A percentile compares a stretch with the other conserved stretches of the same genome.
These are phyloP conservation scores for Sarocladiaceae sp. DNA, from an alignment of 2,329 filamentous ascomycete species.

Conservation along the genomic window DNA sequence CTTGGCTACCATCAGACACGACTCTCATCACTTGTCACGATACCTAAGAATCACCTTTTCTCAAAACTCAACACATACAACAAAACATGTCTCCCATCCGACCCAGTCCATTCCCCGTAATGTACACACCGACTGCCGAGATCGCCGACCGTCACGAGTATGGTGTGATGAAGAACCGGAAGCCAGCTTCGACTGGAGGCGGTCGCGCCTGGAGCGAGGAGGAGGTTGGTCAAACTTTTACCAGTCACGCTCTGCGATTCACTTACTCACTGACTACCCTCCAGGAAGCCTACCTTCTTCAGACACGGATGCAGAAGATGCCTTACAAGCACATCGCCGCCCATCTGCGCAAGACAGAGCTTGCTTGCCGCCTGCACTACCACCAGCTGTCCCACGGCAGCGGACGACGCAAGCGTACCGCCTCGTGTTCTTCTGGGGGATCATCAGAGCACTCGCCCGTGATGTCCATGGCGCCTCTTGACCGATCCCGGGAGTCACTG, in stretches of 20 bases:
- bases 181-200: conserved; percentile 63
- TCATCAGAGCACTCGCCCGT: conserved; percentile 49
- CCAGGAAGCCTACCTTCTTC: conserved; percentile 76
- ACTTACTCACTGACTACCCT: conserved; percentile 4
- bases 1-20: neutral
- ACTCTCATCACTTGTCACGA: conserved; percentile 14
- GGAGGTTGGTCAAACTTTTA: conserved; percentile 51
- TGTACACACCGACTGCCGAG: conserved; percentile 47
- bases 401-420: conserved; percentile 71
- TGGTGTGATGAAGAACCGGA: conserved; percentile 58
- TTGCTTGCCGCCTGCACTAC: conserved; percentile 81
- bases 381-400: conserved; percentile 79
- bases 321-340: conserved; percentile 86
- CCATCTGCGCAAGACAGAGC: conserved; percentile 79
- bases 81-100: conserved; percentile 46
- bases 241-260: neutral
- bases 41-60: neutral
- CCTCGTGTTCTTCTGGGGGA: conserved; percentile 57
- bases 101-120: conserved; percentile 34
- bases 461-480: conserved; percentile 37
- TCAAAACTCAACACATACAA: neutral
- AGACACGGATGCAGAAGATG: conserved; percentile 81
- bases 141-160: conserved; percentile 52
- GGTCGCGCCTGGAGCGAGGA: conserved; percentile 81
- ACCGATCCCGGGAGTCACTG: conserved; percentile 40